Percentiles rank a stretch among this genome's conserved stretches.
These are phyloP conservation scores for Acorus gramineus DNA, from an alignment of 106 monocot genomes.

Conservation along the genomic window DNA sequence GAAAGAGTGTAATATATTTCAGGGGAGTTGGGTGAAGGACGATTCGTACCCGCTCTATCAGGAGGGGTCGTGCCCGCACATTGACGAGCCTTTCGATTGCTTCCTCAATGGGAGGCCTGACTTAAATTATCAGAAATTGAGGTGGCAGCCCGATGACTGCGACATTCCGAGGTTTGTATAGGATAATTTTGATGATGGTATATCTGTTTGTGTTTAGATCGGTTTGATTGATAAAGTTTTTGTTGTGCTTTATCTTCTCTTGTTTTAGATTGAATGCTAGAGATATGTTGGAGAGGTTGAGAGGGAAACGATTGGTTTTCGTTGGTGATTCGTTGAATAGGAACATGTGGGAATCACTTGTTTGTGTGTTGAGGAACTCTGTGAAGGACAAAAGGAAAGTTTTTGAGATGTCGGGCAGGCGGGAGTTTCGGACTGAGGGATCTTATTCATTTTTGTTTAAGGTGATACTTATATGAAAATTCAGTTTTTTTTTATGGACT, in stretches of 20 bases:
- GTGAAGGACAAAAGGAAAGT: slow-evolving; percentile 5
- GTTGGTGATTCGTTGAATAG: slow-evolving; percentile 43
- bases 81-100: slow-evolving; percentile 42
- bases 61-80: slow-evolving; percentile 37
- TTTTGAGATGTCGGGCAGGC: slow-evolving; percentile 20
- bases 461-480: no score
- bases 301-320: slow-evolving; percentile 32
- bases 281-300: slow-evolving; percentile 32
- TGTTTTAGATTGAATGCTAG: slow-evolving; percentile 19
- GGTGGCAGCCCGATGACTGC: slow-evolving; percentile 38
- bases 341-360: slow-evolving; percentile 51
- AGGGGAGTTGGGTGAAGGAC: slow-evolving; percentile 34
- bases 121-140: slow-evolving; percentile 19
- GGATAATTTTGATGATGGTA: not conserved
- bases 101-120: slow-evolving; percentile 30
- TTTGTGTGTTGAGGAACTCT: slow-evolving; percentile 28
- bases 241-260: not conserved
- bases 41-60: slow-evolving; percentile 3
- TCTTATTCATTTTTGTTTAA: no score
- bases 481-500: no score
- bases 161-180: slow-evolving; percentile 21
- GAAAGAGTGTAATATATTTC: slow-evolving; percentile 19
- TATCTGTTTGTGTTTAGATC: not conserved
- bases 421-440: slow-evolving; percentile 20
- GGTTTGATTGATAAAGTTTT: not conserved